Percentiles rank a stretch among this genome's conserved stretches.
Conservation (phyloP, 148 eudicot genomes). For the Camellia japonica region DNA sequence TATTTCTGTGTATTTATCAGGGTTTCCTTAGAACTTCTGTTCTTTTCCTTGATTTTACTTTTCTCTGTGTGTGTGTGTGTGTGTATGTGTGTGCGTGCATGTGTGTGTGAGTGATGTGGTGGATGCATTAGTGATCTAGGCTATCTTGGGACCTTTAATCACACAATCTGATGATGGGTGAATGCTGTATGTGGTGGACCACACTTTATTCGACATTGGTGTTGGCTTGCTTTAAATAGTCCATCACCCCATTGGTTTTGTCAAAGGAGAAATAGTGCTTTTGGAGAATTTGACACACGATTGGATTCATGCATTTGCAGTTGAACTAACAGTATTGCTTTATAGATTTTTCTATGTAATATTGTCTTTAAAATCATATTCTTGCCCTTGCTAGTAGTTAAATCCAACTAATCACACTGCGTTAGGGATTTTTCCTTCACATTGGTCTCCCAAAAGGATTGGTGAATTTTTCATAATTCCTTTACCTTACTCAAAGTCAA, state of each 20-base stretch:
- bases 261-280: too few relatives aligned
- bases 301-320: too few relatives aligned
- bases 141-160: neutral
- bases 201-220: too few relatives aligned
- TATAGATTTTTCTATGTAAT: conserved; percentile 1
- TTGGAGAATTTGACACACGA: too few relatives aligned
- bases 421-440: neutral
- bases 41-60: neutral
- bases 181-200: neutral
- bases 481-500: neutral
- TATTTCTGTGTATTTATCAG: neutral
- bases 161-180: neutral
- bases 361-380: neutral
- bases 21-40: neutral
- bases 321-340: neutral
- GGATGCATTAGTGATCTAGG: conserved; percentile 2
- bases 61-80: neutral
- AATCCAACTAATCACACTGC: neutral
- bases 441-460: neutral
- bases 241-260: too few relatives aligned
- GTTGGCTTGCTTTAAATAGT: too few relatives aligned
- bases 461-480: neutral
- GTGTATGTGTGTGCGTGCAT: neutral
- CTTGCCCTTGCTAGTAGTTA: neutral
- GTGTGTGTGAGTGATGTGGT: neutral